These are phyloP conservation scores for Ceratocystiopsis minuta DNA, from an alignment of 2,329 filamentous ascomycete genomes.

Conservation along the genomic window DNA sequence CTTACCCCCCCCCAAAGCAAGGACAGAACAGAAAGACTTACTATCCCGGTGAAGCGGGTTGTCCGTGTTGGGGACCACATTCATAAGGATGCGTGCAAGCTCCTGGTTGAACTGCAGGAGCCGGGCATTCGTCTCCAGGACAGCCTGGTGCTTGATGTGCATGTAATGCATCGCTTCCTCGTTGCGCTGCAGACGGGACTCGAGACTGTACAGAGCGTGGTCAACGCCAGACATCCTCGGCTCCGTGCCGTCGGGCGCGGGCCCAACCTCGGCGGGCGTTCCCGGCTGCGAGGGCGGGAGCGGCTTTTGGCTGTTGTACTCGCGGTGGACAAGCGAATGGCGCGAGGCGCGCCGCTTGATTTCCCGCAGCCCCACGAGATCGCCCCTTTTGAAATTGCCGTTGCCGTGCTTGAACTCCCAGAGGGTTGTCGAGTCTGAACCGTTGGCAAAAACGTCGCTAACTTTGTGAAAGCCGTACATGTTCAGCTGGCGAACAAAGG, in stretches of 20 bases:
- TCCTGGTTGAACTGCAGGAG: constrained; percentile 66
- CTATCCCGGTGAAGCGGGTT: constrained; percentile 66
- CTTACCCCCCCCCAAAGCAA: not conserved
- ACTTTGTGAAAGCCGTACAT: constrained; percentile 99
- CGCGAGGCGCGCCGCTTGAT: constrained; percentile 90
- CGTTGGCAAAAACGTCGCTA: constrained; percentile 94
- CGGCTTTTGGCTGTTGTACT: constrained; percentile 66
- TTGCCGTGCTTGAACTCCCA: constrained; percentile 99
- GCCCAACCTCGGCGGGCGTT: constrained; percentile 66
- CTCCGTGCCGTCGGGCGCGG: constrained; percentile 59
- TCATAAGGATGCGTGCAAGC: constrained; percentile 55
- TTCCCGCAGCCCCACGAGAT: constrained; percentile 76
- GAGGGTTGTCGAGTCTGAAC: constrained; percentile 76
- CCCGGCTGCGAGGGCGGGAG: constrained; percentile 59
- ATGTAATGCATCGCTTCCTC: constrained; percentile 71
- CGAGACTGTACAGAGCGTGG: constrained; percentile 66
- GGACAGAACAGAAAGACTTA: constrained; percentile 26
- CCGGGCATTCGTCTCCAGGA: constrained; percentile 63
- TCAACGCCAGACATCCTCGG: constrained; percentile 59
- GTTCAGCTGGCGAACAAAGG: constrained; percentile 91
- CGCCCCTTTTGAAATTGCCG: constrained; percentile 89
- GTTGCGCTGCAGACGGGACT: constrained; percentile 54
- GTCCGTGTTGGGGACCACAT: constrained; percentile 57
- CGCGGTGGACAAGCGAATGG: constrained; percentile 82
- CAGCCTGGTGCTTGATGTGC: constrained; percentile 61